These are phyloP conservation scores for Syncephalastrum monosporum DNA, from an alignment of 371 early-diverging fungal species.

Conservation along the genomic window DNA sequence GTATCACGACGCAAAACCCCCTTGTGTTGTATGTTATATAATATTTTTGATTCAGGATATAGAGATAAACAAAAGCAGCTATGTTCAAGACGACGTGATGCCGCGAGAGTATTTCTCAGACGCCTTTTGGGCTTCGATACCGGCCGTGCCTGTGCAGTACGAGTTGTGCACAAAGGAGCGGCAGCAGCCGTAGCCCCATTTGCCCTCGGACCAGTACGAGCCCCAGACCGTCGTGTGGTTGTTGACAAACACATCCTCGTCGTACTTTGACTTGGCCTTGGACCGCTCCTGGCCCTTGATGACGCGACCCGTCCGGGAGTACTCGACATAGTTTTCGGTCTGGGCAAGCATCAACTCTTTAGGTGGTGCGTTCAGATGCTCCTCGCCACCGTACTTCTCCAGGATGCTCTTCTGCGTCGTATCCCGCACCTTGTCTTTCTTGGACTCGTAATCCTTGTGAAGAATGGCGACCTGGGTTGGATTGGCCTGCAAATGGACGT, in stretches of 20 bases:
- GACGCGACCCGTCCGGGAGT: slow-evolving; percentile 90
- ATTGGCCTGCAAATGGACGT: slow-evolving; percentile 89
- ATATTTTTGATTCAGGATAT: no score
- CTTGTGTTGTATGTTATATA: no score
- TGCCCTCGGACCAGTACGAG: slow-evolving; percentile 92
- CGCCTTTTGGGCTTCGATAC: slow-evolving; percentile 69
- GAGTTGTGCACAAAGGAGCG: slow-evolving; percentile 70
- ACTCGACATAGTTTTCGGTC: slow-evolving; percentile 94
- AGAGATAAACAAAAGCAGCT: no score
- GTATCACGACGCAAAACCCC: no score
- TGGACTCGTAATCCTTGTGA: slow-evolving; percentile 81
- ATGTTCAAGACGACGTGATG: not conserved
- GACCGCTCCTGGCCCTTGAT: slow-evolving; percentile 83
- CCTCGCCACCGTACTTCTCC: slow-evolving; percentile 92
- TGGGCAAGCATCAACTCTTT: slow-evolving; percentile 86
- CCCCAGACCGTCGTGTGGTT: slow-evolving; percentile 95
- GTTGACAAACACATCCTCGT: slow-evolving; percentile 82
- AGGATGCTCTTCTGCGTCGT: slow-evolving; percentile 74
- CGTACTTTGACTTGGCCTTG: slow-evolving; percentile 79
- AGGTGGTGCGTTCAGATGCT: slow-evolving; percentile 87
- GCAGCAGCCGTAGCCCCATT: slow-evolving; percentile 97
- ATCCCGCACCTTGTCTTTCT: slow-evolving; percentile 78
- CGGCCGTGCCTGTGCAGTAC: slow-evolving; percentile 83
- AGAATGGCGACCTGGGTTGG: slow-evolving; percentile 92
- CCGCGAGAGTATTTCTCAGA: slow-evolving; percentile 17